Evolutionary conservation across 257 asterid genomes (phyloP), one percentile per base, ranked within the genome.

Genomic region (Plectranthus barbatus): DNA sequence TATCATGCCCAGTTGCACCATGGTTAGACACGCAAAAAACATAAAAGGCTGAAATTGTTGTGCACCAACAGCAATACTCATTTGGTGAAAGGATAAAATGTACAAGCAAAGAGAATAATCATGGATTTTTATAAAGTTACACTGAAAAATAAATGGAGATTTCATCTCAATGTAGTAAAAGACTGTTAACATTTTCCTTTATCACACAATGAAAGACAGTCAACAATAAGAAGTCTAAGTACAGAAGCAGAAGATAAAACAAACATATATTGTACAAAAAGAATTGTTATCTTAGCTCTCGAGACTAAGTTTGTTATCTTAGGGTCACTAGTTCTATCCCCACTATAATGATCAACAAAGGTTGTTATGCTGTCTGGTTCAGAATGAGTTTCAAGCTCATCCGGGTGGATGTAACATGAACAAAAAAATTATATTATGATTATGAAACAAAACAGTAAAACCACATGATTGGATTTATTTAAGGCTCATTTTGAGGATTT

Each of bases 1-100:
- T 84, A 89, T 95, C 96, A 89, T 7, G 91, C 87, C 96, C 96
- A 89, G 69, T 89, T 89, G 84, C 95, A 89, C 96, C 96, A 89
- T 14, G 96, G 95, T 71, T 89, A 95, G 4, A 89, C 95, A 17
- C 73, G 95, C 91, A 89, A 81, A 82, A 89, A 89, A 79, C 96
- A 79, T 74, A 89, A 67, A 15, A 89, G 91, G 76, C 95, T 89
- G 77, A 89, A 72, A 64, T 83, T 82, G 70, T 89, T 89, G 94
- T 89, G 89, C 88, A 82, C 48, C 37, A 41, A 47, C 18, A 66
- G 46, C 10, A 29, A 40, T 24, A 60, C n/a, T 24, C 44, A 60
- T 24, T 9, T 31, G 17, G 12, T 14, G 8, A 18, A 48, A 60
- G 3, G 1, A 33, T n/a, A 31, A n/a, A 33, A 51, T 11, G 19